phyloP scores from a whole-genome alignment of 208 protist species.

The Leishmania amazonensis region DNA sequence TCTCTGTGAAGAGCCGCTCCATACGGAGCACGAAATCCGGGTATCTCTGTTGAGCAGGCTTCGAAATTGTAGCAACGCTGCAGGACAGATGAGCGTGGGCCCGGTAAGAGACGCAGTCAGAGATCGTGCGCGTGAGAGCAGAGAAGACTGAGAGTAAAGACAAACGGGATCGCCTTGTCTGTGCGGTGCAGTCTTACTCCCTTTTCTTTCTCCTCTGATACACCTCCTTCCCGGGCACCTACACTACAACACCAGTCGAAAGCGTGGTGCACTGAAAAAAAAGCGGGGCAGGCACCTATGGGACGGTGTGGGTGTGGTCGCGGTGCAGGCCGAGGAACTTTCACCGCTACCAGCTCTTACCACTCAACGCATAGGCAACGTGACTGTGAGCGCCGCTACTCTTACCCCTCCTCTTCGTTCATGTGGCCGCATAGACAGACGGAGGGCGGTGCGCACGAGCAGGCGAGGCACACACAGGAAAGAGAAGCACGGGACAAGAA shows the following conservation, averaged over 20 bases:
- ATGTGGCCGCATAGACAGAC: background rate
- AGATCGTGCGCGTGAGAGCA: slow-evolving; percentile 13
- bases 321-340: background rate
- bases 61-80: background rate
- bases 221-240: background rate
- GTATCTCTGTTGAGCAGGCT: background rate
- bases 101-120: background rate
- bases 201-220: too few species aligned
- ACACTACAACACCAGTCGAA: background rate
- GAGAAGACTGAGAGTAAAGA: slow-evolving; percentile 15
- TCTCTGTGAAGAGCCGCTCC: background rate
- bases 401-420: background rate
- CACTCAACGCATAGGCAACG: background rate
- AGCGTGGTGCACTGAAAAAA: background rate
- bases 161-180: background rate
- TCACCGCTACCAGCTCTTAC: background rate
- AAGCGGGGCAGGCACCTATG: background rate
- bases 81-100: background rate
- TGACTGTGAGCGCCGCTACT: background rate
- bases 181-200: background rate
- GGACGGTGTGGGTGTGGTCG: background rate
- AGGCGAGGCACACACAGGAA: background rate
- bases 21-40: background rate
- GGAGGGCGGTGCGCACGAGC: background rate
- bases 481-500: background rate